Conservation (phyloP, 2,329 filamentous ascomycete species). For the Ploettnerulaceae sp. region DNA sequence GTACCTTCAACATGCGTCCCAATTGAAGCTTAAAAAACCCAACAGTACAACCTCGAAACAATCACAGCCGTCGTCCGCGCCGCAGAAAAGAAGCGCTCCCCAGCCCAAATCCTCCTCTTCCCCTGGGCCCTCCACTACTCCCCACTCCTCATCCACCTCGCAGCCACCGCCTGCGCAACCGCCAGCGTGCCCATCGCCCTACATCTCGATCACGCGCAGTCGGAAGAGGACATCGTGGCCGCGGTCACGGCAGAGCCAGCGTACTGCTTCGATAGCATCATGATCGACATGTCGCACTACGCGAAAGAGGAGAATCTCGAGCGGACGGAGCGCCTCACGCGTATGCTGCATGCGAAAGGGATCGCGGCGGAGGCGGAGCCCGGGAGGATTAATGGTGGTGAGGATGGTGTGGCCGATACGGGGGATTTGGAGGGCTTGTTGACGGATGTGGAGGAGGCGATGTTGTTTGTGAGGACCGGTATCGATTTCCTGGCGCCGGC, state of each 20-base stretch:
- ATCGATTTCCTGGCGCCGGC: slow-evolving; percentile 64
- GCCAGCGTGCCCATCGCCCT: slow-evolving; percentile 55
- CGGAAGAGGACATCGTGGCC: slow-evolving; percentile 50
- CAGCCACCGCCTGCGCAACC: slow-evolving; percentile 48
- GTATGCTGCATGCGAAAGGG: slow-evolving; percentile 58
- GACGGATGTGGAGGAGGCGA: slow-evolving; percentile 57
- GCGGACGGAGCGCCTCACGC: slow-evolving; percentile 57
- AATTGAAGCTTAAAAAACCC: background rate
- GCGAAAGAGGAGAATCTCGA: slow-evolving; percentile 65
- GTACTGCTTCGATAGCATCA: slow-evolving; percentile 63
- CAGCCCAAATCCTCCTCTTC: slow-evolving; percentile 66
- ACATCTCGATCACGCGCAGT: slow-evolving; percentile 64
- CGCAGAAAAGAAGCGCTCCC: slow-evolving; percentile 60
- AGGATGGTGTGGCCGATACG: slow-evolving; percentile 69
- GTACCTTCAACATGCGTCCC: too few relatives aligned
- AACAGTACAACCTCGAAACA: slow-evolving; percentile 61
- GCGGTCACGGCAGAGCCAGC: too few relatives aligned
- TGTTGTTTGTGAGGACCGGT: slow-evolving; percentile 59
- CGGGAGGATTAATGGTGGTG: slow-evolving; percentile 65
- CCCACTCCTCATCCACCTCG: slow-evolving; percentile 48
- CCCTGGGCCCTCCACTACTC: slow-evolving; percentile 65
- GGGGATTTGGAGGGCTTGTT: slow-evolving; percentile 56
- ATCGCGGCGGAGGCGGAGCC: slow-evolving; percentile 69
- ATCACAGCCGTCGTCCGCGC: slow-evolving; percentile 64
- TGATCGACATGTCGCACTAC: slow-evolving; percentile 74